phyloP scores from a whole-genome alignment of 73 alveolate species.

The Durusdinium trenchii region DNA sequence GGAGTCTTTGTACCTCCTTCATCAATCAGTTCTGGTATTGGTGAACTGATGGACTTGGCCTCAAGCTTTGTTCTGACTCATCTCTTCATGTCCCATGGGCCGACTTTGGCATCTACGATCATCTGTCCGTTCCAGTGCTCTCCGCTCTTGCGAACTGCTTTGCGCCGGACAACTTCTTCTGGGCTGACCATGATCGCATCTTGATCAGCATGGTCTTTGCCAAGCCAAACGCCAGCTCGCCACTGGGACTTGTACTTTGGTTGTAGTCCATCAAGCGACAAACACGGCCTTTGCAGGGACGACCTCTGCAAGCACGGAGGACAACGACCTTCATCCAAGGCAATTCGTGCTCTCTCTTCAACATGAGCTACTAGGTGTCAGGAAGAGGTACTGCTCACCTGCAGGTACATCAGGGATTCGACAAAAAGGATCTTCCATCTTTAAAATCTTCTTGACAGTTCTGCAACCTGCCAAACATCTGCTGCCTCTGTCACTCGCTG shows the following conservation, averaged over 20 bases:
- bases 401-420: not conserved
- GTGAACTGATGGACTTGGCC: not conserved
- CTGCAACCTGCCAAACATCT: not conserved
- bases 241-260: not conserved
- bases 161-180: not conserved
- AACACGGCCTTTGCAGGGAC: not conserved
- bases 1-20: not conserved
- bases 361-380: not conserved
- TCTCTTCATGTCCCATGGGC: not conserved
- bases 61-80: not conserved
- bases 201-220: not conserved
- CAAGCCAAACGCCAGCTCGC: not conserved
- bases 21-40: not conserved
- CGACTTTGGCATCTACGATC: not conserved
- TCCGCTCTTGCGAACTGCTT: not conserved
- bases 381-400: not conserved
- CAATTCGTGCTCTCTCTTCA: too few relatives aligned
- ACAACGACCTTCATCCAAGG: not conserved
- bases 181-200: not conserved
- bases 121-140: not conserved
- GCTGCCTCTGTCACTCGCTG: not conserved
- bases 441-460: not conserved
- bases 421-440: not conserved
- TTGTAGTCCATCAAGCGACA: not conserved
- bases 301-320: not conserved